Percentiles rank a stretch among this genome's conserved stretches.
phyloP scores from a whole-genome alignment of 495 filamentous ascomycete genomes.

The Aspergillus wentii region DNA sequence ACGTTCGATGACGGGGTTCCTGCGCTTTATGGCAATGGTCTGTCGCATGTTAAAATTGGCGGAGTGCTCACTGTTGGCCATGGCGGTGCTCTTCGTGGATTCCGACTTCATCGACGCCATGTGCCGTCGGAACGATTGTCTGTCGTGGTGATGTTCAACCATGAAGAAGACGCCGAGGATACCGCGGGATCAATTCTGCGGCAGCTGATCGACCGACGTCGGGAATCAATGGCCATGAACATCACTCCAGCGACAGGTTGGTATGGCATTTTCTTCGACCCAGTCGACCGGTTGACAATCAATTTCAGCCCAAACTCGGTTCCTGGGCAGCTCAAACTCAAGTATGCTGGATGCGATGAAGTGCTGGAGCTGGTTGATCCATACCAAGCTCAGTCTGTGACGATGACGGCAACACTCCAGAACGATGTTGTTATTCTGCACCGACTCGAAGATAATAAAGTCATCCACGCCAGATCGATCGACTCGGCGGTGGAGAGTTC shows the following conservation, averaged over 20 bases:
- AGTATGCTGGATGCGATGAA: conserved; percentile 9
- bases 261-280: conserved; percentile 24
- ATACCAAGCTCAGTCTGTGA: conserved; percentile 5
- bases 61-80: conserved; percentile 20
- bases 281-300: conserved; percentile 18
- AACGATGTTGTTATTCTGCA: conserved; percentile 17
- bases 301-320: conserved; percentile 10
- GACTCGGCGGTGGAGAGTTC: conserved; percentile 2
- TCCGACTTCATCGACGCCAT: conserved; percentile 23
- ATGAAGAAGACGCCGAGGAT: conserved; percentile 14
- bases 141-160: conserved; percentile 26
- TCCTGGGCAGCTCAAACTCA: conserved; percentile 13
- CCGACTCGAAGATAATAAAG: conserved; percentile 20
- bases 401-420: conserved; percentile 13
- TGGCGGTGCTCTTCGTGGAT: conserved; percentile 29
- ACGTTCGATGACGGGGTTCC: conserved; percentile 17
- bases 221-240: neutral
- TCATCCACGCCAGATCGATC: conserved; percentile 18
- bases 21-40: conserved; percentile 22
- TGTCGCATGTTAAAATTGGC: conserved; percentile 9
- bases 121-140: conserved; percentile 20
- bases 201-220: conserved; percentile 8
- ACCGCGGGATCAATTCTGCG: conserved; percentile 14
- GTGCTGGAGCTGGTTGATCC: neutral
- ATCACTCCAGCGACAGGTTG: conserved; percentile 8